Evolutionary conservation across 805 yeast species (phyloP).

Genomic region (Wickerhamiella shivajii): DNA sequence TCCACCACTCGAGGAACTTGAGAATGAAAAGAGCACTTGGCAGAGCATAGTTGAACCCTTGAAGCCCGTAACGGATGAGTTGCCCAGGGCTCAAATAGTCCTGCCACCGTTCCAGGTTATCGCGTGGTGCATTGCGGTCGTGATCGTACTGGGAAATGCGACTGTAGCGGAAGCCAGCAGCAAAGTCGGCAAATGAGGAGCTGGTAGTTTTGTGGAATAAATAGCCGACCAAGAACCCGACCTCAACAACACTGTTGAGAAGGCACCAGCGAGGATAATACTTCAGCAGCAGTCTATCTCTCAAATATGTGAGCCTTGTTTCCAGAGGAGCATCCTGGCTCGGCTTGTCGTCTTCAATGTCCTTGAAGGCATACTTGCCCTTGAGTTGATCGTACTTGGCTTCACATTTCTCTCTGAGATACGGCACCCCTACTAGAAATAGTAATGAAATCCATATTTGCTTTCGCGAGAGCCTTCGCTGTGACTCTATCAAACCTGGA

Average conservation of each 20-base stretch:
- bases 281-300: constrained; percentile 32
- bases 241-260: constrained; percentile 32
- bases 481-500: constrained; percentile 32
- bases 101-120: constrained; percentile 6
- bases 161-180: constrained; percentile 51
- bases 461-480: constrained; percentile 35
- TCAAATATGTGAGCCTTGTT: constrained; percentile 20
- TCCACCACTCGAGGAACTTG: constrained; percentile 91
- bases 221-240: constrained; percentile 47
- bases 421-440: constrained; percentile 45
- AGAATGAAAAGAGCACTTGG: constrained; percentile 71
- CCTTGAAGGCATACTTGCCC: constrained; percentile 41
- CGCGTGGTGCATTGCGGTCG: constrained; percentile 7
- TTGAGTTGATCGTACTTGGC: constrained; percentile 45
- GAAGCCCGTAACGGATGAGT: constrained; percentile 5
- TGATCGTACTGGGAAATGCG: constrained; percentile 32
- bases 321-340: constrained; percentile 13
- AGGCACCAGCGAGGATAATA: constrained; percentile 47
- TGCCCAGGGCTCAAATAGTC: constrained; percentile 2
- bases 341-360: constrained; percentile 25
- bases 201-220: constrained; percentile 53
- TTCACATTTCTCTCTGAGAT: constrained; percentile 54
- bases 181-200: constrained; percentile 44
- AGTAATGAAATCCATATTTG: constrained; percentile 45
- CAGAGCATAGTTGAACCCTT: constrained; percentile 31